Evolutionary conservation across 1,139 yeast genomes (phyloP), one percentile per base, ranked within the genome.

Genomic region (Kluyveromyces sp.): DNA sequence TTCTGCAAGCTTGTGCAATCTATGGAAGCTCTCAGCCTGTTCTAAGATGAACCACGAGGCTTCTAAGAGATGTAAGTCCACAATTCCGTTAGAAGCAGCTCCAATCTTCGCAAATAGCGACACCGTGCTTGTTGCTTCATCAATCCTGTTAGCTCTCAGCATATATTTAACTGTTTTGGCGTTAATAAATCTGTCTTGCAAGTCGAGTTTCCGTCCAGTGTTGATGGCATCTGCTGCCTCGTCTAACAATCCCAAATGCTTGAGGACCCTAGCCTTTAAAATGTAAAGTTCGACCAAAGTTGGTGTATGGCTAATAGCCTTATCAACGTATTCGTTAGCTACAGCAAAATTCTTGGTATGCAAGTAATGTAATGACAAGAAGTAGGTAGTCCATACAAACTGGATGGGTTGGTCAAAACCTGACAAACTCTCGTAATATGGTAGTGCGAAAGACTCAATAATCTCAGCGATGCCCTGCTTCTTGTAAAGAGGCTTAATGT

Each of bases 171-270:
- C 85, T 9, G 95, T 73, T 61, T 88, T 89, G 46, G 95, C 78
- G 65, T 92, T 94, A 59, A 92, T 77, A 60, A 86, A 92, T 53
- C 98, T 73, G 64, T 92, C 99, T 63, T 87, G 95, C 48, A 84
- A 71, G 59, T 94, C 96, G 46, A 84, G 66, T 45, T 71, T 64
- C 53, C 96, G 76, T 2, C 94, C 96, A 45, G 71, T 73, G 49
- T 82, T 75, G 76, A 88, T 77, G 29, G 72, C 61, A 11, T 73
- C 73, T 13, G 84, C 77, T 3, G 97, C 97, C 28, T 70, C 73
- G 1, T 52, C 58, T 33, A 74, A 55, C 46, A 80, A 71, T 15
- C 88, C 88, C 41, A 72, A 65, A 54, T 85, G 92, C 62, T 88
- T 88, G 49, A 78, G 67, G 37, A 92, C 73, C 56, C 95, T 75